Conservation (phyloP, 768 basidiomycete genomes). For the Pleurotus cornucopiae region DNA sequence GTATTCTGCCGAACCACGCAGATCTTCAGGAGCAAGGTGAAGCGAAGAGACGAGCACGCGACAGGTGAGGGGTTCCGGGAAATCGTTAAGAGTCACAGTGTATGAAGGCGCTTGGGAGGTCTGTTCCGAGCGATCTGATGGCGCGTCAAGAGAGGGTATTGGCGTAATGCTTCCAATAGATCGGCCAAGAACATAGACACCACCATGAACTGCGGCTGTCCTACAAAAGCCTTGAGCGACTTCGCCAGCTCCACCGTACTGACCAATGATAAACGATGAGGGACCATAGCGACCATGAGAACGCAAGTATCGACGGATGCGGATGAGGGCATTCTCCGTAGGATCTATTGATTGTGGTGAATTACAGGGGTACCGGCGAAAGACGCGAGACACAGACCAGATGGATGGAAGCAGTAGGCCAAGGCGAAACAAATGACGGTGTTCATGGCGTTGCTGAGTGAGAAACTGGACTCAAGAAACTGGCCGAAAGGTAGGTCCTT, state of each 20-base stretch:
- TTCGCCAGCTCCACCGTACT: conserved; percentile 92
- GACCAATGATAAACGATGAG: conserved; percentile 84
- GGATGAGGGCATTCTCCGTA: conserved; percentile 59
- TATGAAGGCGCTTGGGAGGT: conserved; percentile 23
- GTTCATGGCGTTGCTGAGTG: conserved; percentile 52
- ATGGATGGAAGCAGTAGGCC: conserved; percentile 57
- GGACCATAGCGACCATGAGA: conserved; percentile 83
- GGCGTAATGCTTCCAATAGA: conserved; percentile 27
- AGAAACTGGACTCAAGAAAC: conserved; percentile 64
- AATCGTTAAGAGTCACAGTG: conserved; percentile 48
- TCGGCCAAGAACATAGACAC: conserved; percentile 68
- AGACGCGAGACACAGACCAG: conserved; percentile 39
- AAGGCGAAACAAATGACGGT: conserved; percentile 72
- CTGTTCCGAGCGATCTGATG: neutral
- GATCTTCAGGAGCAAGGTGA: conserved; percentile 24
- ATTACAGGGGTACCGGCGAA: conserved; percentile 9
- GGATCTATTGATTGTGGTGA: conserved; percentile 43
- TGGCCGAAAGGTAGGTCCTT: conserved; percentile 52
- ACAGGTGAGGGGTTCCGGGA: conserved; percentile 55
- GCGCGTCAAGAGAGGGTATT: neutral
- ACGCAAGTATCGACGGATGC: conserved; percentile 69
- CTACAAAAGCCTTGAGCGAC: conserved; percentile 90
- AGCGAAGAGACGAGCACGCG: conserved; percentile 51
- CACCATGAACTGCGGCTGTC: conserved; percentile 77
- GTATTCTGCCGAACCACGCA: conserved; percentile 19